These are phyloP conservation scores for Phoenix dactylifera DNA, from an alignment of 176 grass and related monocot species.

Conservation along the genomic window DNA sequence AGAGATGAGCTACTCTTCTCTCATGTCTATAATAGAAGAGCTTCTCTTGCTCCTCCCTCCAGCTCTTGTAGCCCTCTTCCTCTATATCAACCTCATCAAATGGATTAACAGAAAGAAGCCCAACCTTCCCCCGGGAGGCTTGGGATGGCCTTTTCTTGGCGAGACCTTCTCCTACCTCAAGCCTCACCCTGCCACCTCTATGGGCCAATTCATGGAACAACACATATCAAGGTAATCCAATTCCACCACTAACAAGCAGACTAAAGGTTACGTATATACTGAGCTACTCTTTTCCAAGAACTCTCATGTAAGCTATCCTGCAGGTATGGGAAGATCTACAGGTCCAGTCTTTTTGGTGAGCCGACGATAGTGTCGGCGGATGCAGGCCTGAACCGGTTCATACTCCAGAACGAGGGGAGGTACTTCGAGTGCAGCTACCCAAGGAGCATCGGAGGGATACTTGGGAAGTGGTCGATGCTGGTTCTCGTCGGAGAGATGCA, in stretches of 20 bases:
- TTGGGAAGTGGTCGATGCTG: slow-evolving; percentile 93
- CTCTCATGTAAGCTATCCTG: slow-evolving; percentile 1
- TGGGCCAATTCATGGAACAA: slow-evolving; percentile 72
- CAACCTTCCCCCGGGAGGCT: slow-evolving; percentile 64
- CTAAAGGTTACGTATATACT: too few species aligned
- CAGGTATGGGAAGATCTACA: slow-evolving; percentile 90
- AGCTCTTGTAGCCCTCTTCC: slow-evolving; percentile 53
- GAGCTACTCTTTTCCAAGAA: too few species aligned
- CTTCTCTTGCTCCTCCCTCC: slow-evolving; percentile 61
- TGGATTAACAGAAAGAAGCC: slow-evolving; percentile 31
- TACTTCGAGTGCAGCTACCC: slow-evolving; percentile 96
- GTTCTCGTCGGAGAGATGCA: slow-evolving; percentile 69
- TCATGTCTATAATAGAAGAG: slow-evolving; percentile 39
- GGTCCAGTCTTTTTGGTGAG: slow-evolving; percentile 72
- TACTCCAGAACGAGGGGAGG: slow-evolving; percentile 80
- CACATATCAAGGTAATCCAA: slow-evolving; percentile 52
- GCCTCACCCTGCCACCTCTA: slow-evolving; percentile 55
- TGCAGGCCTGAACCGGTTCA: slow-evolving; percentile 73
- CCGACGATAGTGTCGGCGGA: slow-evolving; percentile 88
- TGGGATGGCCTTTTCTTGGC: slow-evolving; percentile 61
- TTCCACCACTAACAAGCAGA: too few species aligned
- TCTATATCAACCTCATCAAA: slow-evolving; percentile 37
- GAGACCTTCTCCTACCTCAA: slow-evolving; percentile 86
- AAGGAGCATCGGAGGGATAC: slow-evolving; percentile 76
- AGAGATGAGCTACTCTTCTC: background rate